Evolutionary conservation across 2,329 filamentous ascomycete species (phyloP), one percentile per base, ranked within the genome.

Genomic region (Dichotomopilus funicola): DNA sequence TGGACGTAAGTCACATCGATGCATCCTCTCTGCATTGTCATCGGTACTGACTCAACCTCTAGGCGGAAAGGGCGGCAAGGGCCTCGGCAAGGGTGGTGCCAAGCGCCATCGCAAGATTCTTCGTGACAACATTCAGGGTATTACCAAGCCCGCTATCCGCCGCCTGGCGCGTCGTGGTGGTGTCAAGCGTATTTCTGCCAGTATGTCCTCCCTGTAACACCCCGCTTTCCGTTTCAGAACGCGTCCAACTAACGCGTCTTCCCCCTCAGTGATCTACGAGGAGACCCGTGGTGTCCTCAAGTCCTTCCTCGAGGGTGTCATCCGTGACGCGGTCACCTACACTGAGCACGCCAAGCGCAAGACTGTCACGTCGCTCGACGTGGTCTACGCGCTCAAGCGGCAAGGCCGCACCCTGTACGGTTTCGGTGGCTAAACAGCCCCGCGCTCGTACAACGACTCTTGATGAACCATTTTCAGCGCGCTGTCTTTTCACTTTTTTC

Each of bases 151-250:
- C 69, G 91, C 91, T 70, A 96, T 96, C 78, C 88, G 91, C 71
- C 91, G 91, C 95, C 91, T 96, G 74, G 91, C 91, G 65, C 91
- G 91, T 79, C 91, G 91, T 94, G 91, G 91, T 77, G 91, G 91
- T 91, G 91, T 96, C 83, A 96, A 96, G 89, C 91, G 91, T 95
- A 96, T 96, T 71, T 96, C 91, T 70, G 91, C 91, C 74, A 95
- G 86, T 89, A 83, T 74, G 81, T 79, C 56, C 10, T 45, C 2
- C 6, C 34, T 7, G 40, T 5, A 37, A 13, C 37, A 49, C 27
- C 34, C n/a, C 4, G 19, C n/a, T n/a, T 34, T 9, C 47, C 4
- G 2, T 19, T 11, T 11, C 9, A 1, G 6, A 40, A 38, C 31
- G 19, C 13, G 35, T 19, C 19, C 19, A 27, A 19, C 59, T 62